phyloP scores from a whole-genome alignment of 164 flowering plant genomes.

The Tetracentron sinense region DNA sequence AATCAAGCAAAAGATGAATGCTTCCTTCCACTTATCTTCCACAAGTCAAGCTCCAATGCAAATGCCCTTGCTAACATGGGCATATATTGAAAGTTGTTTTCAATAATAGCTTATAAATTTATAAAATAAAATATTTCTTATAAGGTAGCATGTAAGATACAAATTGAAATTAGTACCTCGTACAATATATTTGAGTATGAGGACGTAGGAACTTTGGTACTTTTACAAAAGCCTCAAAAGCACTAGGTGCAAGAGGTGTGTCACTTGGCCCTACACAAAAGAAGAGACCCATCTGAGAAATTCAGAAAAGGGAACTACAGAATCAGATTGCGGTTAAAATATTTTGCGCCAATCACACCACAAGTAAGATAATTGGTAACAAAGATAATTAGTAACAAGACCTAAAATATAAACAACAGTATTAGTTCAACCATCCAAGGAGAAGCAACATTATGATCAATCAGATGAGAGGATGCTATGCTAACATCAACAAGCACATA shows the following conservation, averaged over 20 bases:
- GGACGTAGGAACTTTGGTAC: constrained; percentile 90
- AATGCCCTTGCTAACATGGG: too few relatives aligned
- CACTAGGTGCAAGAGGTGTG: constrained; percentile 79
- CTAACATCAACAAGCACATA: constrained; percentile 1
- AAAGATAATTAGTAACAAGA: too few relatives aligned
- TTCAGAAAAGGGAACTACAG: constrained; percentile 5
- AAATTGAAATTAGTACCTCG: constrained; percentile 52
- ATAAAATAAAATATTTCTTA: too few relatives aligned
- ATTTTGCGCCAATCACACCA: not conserved
- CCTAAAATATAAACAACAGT: not conserved
- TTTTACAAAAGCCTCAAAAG: constrained; percentile 87
- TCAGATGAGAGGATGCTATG: not conserved
- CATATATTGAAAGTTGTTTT: too few relatives aligned
- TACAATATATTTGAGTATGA: constrained; percentile 92
- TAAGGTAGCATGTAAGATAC: not conserved
- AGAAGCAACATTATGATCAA: constrained; percentile 4
- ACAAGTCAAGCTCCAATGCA: not conserved
- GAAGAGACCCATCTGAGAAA: constrained; percentile 10
- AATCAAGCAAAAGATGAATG: too few relatives aligned
- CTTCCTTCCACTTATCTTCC: not conserved
- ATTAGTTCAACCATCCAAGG: not conserved
- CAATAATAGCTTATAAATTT: too few relatives aligned
- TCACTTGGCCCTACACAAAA: constrained; percentile 79
- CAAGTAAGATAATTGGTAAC: not conserved
- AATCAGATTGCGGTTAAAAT: not conserved